Evolutionary conservation across 441 rosid species (phyloP).

Genomic region (Erodium trifolium): DNA sequence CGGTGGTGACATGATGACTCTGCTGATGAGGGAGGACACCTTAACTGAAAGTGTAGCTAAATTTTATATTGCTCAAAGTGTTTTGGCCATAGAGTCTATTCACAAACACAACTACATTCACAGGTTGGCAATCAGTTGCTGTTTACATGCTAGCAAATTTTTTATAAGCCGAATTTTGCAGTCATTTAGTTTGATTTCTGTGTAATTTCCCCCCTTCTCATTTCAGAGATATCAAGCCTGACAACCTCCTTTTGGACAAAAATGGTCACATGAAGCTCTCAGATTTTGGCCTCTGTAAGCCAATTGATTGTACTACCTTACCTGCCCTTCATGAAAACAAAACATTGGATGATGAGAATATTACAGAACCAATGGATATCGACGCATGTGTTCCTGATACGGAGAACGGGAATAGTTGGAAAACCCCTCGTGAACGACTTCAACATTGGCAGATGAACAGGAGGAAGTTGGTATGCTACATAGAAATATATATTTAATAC

Average conservation of each 20-base stretch:
- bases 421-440: constrained; percentile 82
- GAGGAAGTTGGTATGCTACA: constrained; percentile 59
- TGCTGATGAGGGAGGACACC: constrained; percentile 88
- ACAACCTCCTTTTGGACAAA: constrained; percentile 87
- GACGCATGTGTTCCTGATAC: constrained; percentile 70
- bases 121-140: constrained; percentile 40
- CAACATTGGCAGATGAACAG: constrained; percentile 99
- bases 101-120: constrained; percentile 89
- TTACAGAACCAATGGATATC: constrained; percentile 73
- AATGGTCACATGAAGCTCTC: constrained; percentile 97
- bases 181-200: constrained; percentile 6
- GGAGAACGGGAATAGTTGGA: constrained; percentile 70
- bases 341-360: constrained; percentile 51
- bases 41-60: constrained; percentile 79
- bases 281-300: constrained; percentile 97
- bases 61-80: constrained; percentile 92
- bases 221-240: constrained; percentile 89
- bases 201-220: constrained; percentile 17
- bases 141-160: constrained; percentile 13
- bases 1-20: constrained; percentile 96
- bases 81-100: constrained; percentile 88
- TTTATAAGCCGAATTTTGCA: constrained; percentile 14
- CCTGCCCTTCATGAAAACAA: constrained; percentile 71
- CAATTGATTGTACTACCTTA: constrained; percentile 76
- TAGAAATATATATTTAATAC: neutral